Evolutionary conservation across 208 protist genomes (phyloP), one percentile per base, ranked within the genome.

Genomic region (Crithidia acanthocephali): DNA sequence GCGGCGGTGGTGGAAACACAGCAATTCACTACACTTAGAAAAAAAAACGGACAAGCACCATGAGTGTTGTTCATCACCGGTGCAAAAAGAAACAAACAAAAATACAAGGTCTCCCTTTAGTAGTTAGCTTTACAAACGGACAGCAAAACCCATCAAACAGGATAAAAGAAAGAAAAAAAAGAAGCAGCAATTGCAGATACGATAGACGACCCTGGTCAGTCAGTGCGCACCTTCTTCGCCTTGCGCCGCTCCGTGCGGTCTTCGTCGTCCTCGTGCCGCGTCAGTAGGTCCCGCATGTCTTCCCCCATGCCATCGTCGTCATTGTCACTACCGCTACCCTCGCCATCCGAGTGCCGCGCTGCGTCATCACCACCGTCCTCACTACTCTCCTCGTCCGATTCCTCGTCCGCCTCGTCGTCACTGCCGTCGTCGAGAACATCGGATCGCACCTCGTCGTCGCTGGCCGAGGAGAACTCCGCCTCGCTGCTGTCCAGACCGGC

Each of bases 251-350:
- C 81, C 30, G 58, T 53, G 15, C 71, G 63, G 42, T 76, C 73
- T 13, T 51, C 65, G 25, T 85, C 78, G 13, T 79, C 67, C 3
- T 76, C 86, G 50, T 84, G 48, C 22, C 62, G 78, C 3, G 59
- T 68, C 8, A 93, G 70, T 28, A 92, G 76, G 44, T 89, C 80
- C 35, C 74, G 58, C 84, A 91, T 90, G 55, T 91, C 81, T 0
- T 90, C 81, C 7, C 69, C 81, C 76, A 90, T 80, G 51, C 84
- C 84, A 68, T 91, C 76, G 18, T 80, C 68, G 0, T 80, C 61
- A n/a, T 85, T 68, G 4, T 69, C 64, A 20, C 66, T 62, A 22
- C 84, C 80, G 7, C 59, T 58, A 9, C 27, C 56, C 6, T 57
- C 50, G 13, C 65, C 65, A 18, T 53, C 62, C 18, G 37, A 50